phyloP scores from a whole-genome alignment of 768 basidiomycete species.

The Suillus placidus region DNA sequence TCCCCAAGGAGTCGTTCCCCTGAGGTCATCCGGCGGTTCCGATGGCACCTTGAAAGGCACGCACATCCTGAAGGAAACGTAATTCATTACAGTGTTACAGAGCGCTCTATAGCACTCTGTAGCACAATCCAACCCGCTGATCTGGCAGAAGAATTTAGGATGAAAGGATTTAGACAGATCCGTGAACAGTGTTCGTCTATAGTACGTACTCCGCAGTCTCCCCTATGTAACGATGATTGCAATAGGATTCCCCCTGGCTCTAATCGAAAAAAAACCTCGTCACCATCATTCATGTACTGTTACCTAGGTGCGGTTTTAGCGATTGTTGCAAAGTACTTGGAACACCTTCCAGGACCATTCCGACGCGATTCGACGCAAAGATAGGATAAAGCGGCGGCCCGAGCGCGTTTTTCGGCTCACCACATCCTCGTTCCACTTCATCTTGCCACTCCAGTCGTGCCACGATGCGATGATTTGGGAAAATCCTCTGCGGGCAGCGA shows the following conservation, averaged over 20 bases:
- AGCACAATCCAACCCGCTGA: too few relatives aligned
- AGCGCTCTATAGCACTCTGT: too few relatives aligned
- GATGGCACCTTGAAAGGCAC: too few relatives aligned
- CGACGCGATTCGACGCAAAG: background rate
- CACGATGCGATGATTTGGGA: slow-evolving; percentile 90
- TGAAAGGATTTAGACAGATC: background rate
- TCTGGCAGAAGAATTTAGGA: background rate
- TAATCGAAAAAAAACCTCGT: background rate
- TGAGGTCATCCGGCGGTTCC: background rate
- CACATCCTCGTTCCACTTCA: slow-evolving; percentile 75
- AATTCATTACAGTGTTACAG: too few relatives aligned
- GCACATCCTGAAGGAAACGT: too few relatives aligned
- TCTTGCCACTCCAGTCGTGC: slow-evolving; percentile 89
- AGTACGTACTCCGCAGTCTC: background rate
- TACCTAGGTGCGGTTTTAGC: background rate
- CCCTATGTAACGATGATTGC: background rate
- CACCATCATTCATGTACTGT: background rate
- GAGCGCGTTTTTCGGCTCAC: slow-evolving; percentile 40
- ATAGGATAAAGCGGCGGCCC: background rate
- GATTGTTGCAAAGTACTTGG: background rate
- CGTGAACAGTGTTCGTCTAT: background rate
- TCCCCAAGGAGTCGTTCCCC: background rate
- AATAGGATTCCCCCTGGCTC: background rate
- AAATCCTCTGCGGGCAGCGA: slow-evolving; percentile 63
- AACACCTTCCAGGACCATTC: background rate